Percentiles rank a stretch among this genome's conserved stretches.
Conservation (phyloP, 805 yeast species). For the Starmerella lactis-condensi region DNA sequence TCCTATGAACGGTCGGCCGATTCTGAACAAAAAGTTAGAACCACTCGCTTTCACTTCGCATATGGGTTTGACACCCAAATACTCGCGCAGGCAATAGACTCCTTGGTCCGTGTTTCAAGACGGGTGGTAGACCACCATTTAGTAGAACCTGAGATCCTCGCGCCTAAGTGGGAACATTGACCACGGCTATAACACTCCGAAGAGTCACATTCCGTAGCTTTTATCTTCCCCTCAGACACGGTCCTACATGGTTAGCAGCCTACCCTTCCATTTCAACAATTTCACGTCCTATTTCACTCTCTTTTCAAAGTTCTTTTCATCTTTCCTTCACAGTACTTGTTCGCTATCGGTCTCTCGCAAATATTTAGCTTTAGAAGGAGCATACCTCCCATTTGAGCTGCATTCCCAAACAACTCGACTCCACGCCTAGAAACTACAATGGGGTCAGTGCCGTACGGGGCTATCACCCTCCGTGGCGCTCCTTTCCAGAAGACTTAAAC, state of each 20-base stretch:
- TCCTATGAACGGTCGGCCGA: constrained; percentile 27
- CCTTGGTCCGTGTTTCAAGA: constrained; percentile 28
- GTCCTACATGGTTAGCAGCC: constrained; percentile 27
- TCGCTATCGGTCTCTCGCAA: constrained; percentile 33
- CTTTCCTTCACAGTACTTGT: constrained; percentile 32
- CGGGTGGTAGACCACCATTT: constrained; percentile 24
- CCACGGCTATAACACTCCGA: constrained; percentile 22
- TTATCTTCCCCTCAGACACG: constrained; percentile 25
- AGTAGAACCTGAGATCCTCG: constrained; percentile 26
- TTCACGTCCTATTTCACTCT: constrained; percentile 25
- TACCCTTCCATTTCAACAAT: constrained; percentile 29
- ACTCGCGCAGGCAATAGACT: constrained; percentile 28
- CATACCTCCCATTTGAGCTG: constrained; percentile 23
- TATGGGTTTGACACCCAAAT: constrained; percentile 28
- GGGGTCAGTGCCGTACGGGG: constrained; percentile 25
- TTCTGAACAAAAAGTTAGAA: constrained; percentile 24
- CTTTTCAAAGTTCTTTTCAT: constrained; percentile 30
- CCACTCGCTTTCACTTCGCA: constrained; percentile 26
- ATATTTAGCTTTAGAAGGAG: constrained; percentile 28
- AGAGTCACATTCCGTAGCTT: constrained; percentile 23
- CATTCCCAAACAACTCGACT: constrained; percentile 28
- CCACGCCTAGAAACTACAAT: constrained; percentile 23
- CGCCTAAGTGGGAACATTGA: constrained; percentile 18
- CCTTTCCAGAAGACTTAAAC: constrained; percentile 27
- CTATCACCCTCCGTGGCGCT: constrained; percentile 29